Percentiles rank a stretch among this genome's conserved stretches.
phyloP scores from a whole-genome alignment of 345 rosid species.

The Rhizophora apiculata region DNA sequence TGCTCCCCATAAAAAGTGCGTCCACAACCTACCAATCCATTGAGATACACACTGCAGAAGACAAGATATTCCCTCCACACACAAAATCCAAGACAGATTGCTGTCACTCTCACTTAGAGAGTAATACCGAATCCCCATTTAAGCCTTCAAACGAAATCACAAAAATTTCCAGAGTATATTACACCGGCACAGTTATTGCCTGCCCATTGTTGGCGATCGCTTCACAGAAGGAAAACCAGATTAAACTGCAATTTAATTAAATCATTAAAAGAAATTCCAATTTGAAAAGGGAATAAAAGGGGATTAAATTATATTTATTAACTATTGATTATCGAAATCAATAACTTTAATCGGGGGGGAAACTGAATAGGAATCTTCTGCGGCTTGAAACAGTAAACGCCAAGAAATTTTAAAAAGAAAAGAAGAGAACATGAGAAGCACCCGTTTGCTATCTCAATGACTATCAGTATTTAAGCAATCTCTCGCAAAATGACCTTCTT shows the following conservation, averaged over 20 bases:
- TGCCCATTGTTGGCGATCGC: no score
- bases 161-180: no score
- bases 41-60: slow-evolving; percentile 6
- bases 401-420: background rate
- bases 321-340: slow-evolving; percentile 10
- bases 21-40: background rate
- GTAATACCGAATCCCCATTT: background rate
- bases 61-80: slow-evolving; percentile 8
- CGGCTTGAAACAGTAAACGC: background rate
- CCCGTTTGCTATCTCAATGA: slow-evolving; percentile 18
- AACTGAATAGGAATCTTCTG: background rate
- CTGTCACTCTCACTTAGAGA: slow-evolving; percentile 3
- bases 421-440: background rate
- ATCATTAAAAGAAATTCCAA: slow-evolving; percentile 7
- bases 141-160: background rate
- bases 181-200: no score
- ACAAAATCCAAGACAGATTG: background rate
- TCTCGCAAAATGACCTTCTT: slow-evolving; percentile 65
- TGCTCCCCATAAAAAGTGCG: background rate
- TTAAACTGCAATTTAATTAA: background rate
- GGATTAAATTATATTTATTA: background rate
- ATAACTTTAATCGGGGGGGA: slow-evolving; percentile 4
- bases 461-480: slow-evolving; percentile 39
- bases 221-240: background rate
- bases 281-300: background rate